Evolutionary conservation across 2,329 filamentous ascomycete species (phyloP), one percentile per base, ranked within the genome.

Genomic region (Metarhizium robertsii): DNA sequence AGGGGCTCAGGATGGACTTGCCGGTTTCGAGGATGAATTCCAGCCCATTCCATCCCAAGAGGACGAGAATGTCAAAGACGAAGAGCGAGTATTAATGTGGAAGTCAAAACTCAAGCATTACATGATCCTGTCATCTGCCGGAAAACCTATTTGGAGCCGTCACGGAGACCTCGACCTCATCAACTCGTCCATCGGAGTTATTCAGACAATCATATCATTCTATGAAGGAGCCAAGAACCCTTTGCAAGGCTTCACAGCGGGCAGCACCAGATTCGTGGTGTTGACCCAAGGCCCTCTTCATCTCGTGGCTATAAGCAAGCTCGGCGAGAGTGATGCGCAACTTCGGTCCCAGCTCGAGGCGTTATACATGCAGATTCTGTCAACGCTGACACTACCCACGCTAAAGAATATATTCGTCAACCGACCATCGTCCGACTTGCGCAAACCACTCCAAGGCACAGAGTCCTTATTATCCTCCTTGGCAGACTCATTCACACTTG

Each of bases 191-290:
- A 92, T 97, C 68, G 94, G 94, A 45, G 87, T 99, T 18, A 86
- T 96, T 2, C 94, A 97, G 69, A 99, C 94, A 47, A 92, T 99
- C 63, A 96, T 99, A 59, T 97, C 94, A 1, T 96, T 96, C 68
- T 97, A 95, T 66, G 87, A 96, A 67, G 85, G 85, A 49, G 81
- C 86, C 8, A 81, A 87, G 55, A 89, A 96, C 66, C 83, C 81
- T 0, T 77, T 99, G 11, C 82, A 83, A 60, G 87, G 87, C 14
- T 99, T 99, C 67, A 90, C 87, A 2, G 92, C 94, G n/a, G 91
- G 88, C 14, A 81, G 85, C 53, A 85, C 90, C 30, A 86, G 88
- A 57, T 97, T 99, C 63, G 89, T 96, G 30, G 81, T 99, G 58
- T 76, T 87, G 52, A 90, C 87, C 3, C 86, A 92, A 67, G 92